phyloP scores from a whole-genome alignment of 140 eudicot species.

The Bidens hawaiensis region DNA sequence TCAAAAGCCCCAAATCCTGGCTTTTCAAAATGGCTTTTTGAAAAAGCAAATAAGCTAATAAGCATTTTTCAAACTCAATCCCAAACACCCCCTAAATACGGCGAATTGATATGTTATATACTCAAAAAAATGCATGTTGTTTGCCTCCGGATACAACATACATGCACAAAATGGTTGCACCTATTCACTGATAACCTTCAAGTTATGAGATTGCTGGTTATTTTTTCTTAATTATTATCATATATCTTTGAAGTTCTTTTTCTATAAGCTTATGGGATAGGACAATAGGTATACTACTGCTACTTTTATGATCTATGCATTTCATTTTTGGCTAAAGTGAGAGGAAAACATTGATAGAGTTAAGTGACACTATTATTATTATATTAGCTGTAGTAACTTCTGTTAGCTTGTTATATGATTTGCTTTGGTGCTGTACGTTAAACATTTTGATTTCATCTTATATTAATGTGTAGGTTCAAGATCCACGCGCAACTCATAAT shows the following conservation, averaged over 20 bases:
- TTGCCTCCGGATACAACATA: not conserved
- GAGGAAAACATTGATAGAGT: not conserved
- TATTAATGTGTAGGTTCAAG: constrained; percentile 49
- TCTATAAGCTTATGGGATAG: not conserved
- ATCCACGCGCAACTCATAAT: constrained; percentile 85
- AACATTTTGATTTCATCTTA: constrained; percentile 7
- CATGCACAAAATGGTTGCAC: no score
- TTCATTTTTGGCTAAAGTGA: not conserved
- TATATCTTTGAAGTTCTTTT: not conserved
- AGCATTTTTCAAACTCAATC: no score
- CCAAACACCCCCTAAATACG: no score
- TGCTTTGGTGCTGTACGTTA: no score
- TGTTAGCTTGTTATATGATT: constrained; percentile 11
- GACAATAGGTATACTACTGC: no score
- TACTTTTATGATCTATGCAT: not conserved
- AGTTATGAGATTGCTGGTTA: not conserved
- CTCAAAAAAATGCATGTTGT: no score
- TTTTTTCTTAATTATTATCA: not conserved
- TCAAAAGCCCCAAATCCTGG: no score
- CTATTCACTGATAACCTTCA: not conserved
- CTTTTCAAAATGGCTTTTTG: no score
- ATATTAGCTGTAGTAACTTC: not conserved
- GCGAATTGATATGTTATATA: not conserved
- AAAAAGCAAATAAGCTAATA: no score
- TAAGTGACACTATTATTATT: not conserved